Evolutionary conservation across 208 protist species (phyloP).

Genomic region (Trypanosoma platydactyli): DNA sequence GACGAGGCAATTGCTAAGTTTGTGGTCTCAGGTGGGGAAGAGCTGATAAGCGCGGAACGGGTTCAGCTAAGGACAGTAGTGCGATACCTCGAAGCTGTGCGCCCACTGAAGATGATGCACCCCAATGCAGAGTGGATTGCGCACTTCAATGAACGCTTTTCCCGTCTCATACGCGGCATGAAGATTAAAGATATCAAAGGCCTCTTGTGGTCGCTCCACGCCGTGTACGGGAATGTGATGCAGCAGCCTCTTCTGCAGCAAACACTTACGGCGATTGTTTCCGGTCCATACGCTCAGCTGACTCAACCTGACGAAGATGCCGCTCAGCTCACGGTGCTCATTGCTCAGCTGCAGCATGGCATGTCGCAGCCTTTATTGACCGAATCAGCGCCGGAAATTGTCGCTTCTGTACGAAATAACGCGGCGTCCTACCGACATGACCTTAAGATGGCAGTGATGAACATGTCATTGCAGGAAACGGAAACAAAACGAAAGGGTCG

Average conservation of each 20-base stretch:
- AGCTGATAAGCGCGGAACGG: constrained; percentile 34
- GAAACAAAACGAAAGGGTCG: constrained; percentile 26
- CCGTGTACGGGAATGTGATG: constrained; percentile 52
- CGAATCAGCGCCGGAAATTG: constrained; percentile 26
- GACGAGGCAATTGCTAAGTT: constrained; percentile 52
- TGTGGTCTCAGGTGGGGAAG: constrained; percentile 46
- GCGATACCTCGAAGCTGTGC: constrained; percentile 63
- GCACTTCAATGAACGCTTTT: constrained; percentile 39
- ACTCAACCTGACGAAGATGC: constrained; percentile 40
- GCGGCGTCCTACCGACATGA: constrained; percentile 35
- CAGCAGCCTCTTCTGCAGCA: constrained; percentile 61
- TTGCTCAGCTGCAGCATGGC: constrained; percentile 71
- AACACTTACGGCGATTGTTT: constrained; percentile 46
- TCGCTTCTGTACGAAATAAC: constrained; percentile 29
- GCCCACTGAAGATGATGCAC: constrained; percentile 36
- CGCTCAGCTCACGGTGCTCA: constrained; percentile 66
- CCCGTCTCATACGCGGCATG: constrained; percentile 2
- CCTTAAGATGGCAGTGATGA: constrained; percentile 56
- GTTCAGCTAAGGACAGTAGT: constrained; percentile 35
- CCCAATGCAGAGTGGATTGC: constrained; percentile 58
- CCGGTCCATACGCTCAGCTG: constrained; percentile 27
- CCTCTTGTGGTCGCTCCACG: constrained; percentile 60
- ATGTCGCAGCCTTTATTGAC: constrained; percentile 65
- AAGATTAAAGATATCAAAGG: constrained; percentile 45
- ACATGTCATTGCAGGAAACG: constrained; percentile 52